These are phyloP conservation scores for Parmales sp. DNA, from an alignment of 108 stramenopile genomes.

Conservation along the genomic window DNA sequence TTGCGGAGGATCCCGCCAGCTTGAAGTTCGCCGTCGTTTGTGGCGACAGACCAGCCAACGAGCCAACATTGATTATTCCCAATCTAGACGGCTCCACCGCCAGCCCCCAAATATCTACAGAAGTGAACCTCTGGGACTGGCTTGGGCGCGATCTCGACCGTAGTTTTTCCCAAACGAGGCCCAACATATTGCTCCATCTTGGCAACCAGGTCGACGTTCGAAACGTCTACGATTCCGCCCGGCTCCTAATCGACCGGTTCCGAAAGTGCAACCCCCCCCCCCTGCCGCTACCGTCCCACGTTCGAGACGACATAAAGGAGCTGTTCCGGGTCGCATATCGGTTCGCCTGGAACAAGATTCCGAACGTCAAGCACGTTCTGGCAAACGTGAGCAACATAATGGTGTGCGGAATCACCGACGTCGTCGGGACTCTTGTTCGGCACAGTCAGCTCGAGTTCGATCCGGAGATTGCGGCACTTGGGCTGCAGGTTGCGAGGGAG, in stretches of 20 bases:
- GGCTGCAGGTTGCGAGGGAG: slow-evolving; percentile 5
- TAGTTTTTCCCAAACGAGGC: not conserved
- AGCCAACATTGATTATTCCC: no score
- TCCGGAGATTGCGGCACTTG: slow-evolving; percentile 1
- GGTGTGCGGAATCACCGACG: slow-evolving; percentile 4
- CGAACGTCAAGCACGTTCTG: not conserved
- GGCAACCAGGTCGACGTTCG: not conserved
- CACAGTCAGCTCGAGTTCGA: slow-evolving; percentile 5
- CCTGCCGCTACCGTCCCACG: not conserved
- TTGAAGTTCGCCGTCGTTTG: not conserved
- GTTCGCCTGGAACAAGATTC: not conserved
- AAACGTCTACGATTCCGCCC: not conserved
- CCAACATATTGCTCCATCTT: not conserved
- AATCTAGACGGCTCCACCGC: no score
- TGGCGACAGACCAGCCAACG: no score
- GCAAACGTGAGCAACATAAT: not conserved
- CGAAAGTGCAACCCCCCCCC: not conserved
- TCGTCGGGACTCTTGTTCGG: not conserved
- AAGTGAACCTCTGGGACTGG: not conserved
- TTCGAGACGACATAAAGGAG: not conserved
- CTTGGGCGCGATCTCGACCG: not conserved
- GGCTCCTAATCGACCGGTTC: not conserved
- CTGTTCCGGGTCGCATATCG: not conserved
- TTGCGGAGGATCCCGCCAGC: not conserved
- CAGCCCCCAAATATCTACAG: no score